Conservation (phyloP, 1,139 yeast genomes). For the Zygosaccharomyces pseudobailii region DNA sequence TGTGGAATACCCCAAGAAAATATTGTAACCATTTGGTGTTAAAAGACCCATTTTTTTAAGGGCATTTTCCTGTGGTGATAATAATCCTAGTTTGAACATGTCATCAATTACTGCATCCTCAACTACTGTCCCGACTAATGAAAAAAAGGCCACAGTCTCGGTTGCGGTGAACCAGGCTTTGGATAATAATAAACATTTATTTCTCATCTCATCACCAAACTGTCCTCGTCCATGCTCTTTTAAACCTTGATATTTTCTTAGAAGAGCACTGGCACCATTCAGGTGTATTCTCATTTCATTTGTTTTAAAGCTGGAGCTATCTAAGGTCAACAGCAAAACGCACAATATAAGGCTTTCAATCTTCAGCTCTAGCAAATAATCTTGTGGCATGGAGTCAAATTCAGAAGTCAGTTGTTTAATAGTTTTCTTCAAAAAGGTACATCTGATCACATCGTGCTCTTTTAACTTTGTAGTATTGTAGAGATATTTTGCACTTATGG, state of each 20-base stretch:
- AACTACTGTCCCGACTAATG: slow-evolving; percentile 50
- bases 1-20: slow-evolving; percentile 46
- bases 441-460: slow-evolving; percentile 45
- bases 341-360: slow-evolving; percentile 58
- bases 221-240: slow-evolving; percentile 26
- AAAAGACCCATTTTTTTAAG: slow-evolving; percentile 42
- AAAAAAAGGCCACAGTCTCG: slow-evolving; percentile 54
- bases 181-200: slow-evolving; percentile 42
- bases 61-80: slow-evolving; percentile 26
- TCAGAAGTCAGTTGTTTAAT: slow-evolving; percentile 44
- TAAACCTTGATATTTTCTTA: slow-evolving; percentile 44
- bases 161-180: slow-evolving; percentile 59
- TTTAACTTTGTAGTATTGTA: slow-evolving; percentile 23
- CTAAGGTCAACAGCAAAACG: slow-evolving; percentile 53
- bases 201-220: slow-evolving; percentile 3
- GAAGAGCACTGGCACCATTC: slow-evolving; percentile 58
- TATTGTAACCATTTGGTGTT: slow-evolving; percentile 44
- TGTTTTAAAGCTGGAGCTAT: slow-evolving; percentile 48
- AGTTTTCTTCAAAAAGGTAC: slow-evolving; percentile 49
- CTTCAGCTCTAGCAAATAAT: slow-evolving; percentile 40
- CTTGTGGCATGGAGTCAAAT: slow-evolving; percentile 35
- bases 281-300: slow-evolving; percentile 65
- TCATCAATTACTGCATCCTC: slow-evolving; percentile 48
- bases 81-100: slow-evolving; percentile 35
- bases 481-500: slow-evolving; percentile 52